Evolutionary conservation across 2,329 filamentous ascomycete genomes (phyloP).

Genomic region (Rosellinia necatrix): DNA sequence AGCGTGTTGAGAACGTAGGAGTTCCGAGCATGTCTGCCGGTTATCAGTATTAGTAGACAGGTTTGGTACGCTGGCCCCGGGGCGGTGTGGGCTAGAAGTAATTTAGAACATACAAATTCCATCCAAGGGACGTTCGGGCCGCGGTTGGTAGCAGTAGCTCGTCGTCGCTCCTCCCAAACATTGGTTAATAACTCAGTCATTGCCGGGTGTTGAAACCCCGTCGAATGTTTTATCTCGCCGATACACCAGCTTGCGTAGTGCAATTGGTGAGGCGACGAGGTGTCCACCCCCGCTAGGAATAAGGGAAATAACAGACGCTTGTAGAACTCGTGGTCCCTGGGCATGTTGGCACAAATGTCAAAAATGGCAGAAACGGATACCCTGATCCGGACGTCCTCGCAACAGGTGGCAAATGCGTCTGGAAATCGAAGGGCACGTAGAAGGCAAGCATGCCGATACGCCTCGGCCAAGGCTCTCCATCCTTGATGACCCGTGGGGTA

Average conservation of each 20-base stretch:
- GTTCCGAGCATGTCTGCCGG: background rate
- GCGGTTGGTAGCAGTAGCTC: background rate
- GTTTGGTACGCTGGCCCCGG: background rate
- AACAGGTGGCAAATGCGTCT: background rate
- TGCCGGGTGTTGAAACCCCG: constrained; percentile 1
- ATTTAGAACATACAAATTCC: constrained; percentile 7
- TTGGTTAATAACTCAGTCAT: constrained; percentile 2
- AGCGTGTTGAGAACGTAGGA: constrained; percentile 1
- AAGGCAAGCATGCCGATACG: constrained; percentile 2
- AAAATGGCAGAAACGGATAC: background rate
- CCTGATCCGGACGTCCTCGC: background rate
- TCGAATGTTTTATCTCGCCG: background rate
- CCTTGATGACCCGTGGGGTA: background rate
- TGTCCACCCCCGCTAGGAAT: background rate
- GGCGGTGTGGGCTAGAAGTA: too few relatives aligned
- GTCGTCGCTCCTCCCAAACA: background rate
- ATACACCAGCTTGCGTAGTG: constrained; percentile 5
- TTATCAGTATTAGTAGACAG: background rate
- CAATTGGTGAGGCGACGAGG: background rate
- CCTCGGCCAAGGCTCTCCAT: background rate
- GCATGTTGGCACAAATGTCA: constrained; percentile 2
- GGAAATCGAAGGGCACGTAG: background rate
- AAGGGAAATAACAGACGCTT: constrained; percentile 3
- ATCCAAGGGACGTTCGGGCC: constrained; percentile 1
- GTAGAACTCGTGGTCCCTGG: background rate